phyloP scores from a whole-genome alignment of 2,329 filamentous ascomycete species.

The Pseudogymnoascus sp. region DNA sequence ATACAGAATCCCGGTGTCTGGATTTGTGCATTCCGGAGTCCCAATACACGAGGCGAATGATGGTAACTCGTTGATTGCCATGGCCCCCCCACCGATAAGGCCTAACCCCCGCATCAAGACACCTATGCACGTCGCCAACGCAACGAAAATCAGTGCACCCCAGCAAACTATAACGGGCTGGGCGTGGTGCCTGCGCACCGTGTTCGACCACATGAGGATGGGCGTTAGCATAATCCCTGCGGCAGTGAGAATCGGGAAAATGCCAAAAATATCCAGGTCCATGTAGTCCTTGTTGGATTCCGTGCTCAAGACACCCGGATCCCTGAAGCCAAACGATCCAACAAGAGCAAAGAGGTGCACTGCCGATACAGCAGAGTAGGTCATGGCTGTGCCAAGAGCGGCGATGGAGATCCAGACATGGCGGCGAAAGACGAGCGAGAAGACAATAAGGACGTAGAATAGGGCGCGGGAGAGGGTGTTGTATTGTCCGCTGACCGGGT shows the following conservation, averaged over 20 bases:
- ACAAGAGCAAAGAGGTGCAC: constrained; percentile 12
- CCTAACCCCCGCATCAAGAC: constrained; percentile 11
- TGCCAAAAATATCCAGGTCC: constrained; percentile 10
- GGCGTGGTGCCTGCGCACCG: constrained; percentile 12
- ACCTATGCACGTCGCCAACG: constrained; percentile 7
- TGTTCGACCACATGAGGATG: constrained; percentile 13
- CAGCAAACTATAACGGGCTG: constrained; percentile 14
- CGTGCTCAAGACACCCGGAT: not conserved
- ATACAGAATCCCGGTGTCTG: not conserved
- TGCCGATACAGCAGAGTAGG: constrained; percentile 10
- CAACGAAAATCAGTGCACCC: constrained; percentile 8
- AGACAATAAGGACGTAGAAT: constrained; percentile 13
- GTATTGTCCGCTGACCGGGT: constrained; percentile 14
- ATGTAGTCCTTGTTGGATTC: not conserved
- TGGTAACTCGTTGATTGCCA: not conserved
- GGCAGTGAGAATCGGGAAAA: constrained; percentile 13
- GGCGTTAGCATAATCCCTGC: constrained; percentile 15
- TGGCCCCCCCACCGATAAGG: constrained; percentile 4
- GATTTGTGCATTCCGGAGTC: not conserved
- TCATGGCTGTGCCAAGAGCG: constrained; percentile 13
- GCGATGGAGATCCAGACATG: constrained; percentile 13
- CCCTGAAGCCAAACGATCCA: not conserved
- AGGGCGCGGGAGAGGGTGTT: constrained; percentile 11
- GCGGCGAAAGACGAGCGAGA: constrained; percentile 13
- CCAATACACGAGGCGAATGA: not conserved